Evolutionary conservation across 306 rosid genomes (phyloP), one percentile per base, ranked within the genome.

Genomic region (Sindora glabra): DNA sequence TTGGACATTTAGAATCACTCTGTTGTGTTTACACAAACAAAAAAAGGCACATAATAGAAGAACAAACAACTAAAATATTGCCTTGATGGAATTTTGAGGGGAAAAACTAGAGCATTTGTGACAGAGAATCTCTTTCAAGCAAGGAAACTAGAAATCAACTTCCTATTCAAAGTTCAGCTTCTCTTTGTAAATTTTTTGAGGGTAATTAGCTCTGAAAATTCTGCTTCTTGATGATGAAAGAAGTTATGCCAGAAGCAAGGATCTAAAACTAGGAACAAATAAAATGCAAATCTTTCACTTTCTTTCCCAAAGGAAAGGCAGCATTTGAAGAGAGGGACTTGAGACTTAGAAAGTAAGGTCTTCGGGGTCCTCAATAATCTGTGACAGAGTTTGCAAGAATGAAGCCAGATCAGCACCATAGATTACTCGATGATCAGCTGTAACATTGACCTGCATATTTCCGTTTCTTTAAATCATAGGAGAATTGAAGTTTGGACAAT

Each of bases 341-440:
- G 45, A 48, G 62, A 70, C n/a, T 83, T 94, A 94, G 78, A 86
- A 85, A 40, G 99, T 94, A 69, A 94, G 97, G 78, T 89, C 97
- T 57, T 84, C 86, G 44, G 99, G 95, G 70, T 94, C 95, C 77
- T 89, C 97, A 40, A 94, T 86, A 59, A 89, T 86, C 70, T 74
- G 67, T 41, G 97, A 89, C 69, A 94, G 72, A 29, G 91, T 89
- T 82, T 86, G 92, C 90, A 94, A 84, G 91, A 94, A 94, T 3
- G 85, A 49, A 71, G 99, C 97, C 42, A 94, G 82, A 67, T 94
- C 95, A 24, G 97, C 80, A 39, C 99, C 97, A 3, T 94, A 94
- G 68, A 94, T 89, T 51, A 94, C 83, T 13, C 99, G 89, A 73
- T 94, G 99, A 75, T 94, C 99, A n/a, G 99, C 99, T 0, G 99